Evolutionary conservation across 2,329 filamentous ascomycete genomes (phyloP), one percentile per base, ranked within the genome.

Genomic region (Ceratocystis ficicola): DNA sequence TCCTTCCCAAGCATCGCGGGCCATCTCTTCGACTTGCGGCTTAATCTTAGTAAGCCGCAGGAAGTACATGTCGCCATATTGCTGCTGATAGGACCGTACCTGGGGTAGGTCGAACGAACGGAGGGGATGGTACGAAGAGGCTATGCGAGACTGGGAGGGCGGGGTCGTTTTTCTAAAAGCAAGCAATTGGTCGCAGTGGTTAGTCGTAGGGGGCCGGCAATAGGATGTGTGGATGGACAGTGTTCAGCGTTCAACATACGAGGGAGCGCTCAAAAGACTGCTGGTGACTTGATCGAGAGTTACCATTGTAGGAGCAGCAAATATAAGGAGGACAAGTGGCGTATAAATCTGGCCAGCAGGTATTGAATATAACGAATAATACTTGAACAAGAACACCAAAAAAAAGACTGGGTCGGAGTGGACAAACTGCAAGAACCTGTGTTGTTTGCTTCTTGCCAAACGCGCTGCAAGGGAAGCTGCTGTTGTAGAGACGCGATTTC

Each of bases 51-150:
- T 85, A 28, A 99, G 82, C 12, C 94, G 88, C 71, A 96, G 75
- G 74, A 96, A 99, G 80, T 99, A 99, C 84, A 97, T 93, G 76
- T 99, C 94, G 69, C 88, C 90, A 82, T 89, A 99, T 77, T 99
- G 94, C 75, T 97, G 94, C 74, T 92, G 81, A 75, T 97, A 99
- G 65, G 91, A 87, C 68, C 82, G 82, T 67, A 82, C 78, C 71
- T 82, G 86, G 28, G 88, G 82, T 8, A 97, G 83, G 62, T 78
- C 78, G 75, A 91, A 97, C 6, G 86, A 88, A 65, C 85, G 77
- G 32, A 95, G 80, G 0, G 93, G 86, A 66, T 84, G 86, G 78
- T 96, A 97, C 65, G 73, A 73, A 7, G 81, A 81, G 69, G 79
- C 70, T 25, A 44, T 48, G 44, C 55, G 55, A 44, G 62, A 64